A percentile compares a stretch with the other conserved stretches of the same genome.
Conservation (phyloP, 352 stramenopile species). For the Blastocystis sp. region DNA sequence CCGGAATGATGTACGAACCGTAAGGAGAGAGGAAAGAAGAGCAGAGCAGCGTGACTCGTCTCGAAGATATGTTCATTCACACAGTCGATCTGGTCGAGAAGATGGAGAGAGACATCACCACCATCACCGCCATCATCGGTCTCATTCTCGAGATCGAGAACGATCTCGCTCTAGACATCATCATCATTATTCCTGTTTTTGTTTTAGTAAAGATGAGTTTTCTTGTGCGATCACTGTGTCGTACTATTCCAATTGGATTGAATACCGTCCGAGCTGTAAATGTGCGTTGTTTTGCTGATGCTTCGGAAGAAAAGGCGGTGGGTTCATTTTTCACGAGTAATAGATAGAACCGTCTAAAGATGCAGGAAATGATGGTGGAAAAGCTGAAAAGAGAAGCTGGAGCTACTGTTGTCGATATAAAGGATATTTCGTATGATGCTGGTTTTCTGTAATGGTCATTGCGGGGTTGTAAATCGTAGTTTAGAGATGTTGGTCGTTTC, state of each 20-base stretch:
- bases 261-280: neutral
- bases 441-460: constrained; percentile 10
- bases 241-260: neutral
- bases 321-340: neutral
- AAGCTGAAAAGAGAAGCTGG: constrained; percentile 45
- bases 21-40: neutral
- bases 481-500: constrained; percentile 54
- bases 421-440: constrained; percentile 58
- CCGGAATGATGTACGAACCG: neutral
- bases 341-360: constrained; percentile 18
- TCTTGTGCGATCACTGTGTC: neutral
- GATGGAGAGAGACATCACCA: neutral
- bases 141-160: neutral
- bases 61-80: too few species aligned
- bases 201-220: neutral
- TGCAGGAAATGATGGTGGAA: constrained; percentile 58
- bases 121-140: neutral
- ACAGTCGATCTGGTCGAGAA: neutral
- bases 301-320: constrained; percentile 15
- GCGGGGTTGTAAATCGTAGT: neutral
- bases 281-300: neutral
- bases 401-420: constrained; percentile 49
- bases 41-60: neutral
- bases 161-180: neutral
- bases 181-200: neutral